These are phyloP conservation scores for Dryas alaskensis DNA, from an alignment of 306 rosid species.

Conservation along the genomic window DNA sequence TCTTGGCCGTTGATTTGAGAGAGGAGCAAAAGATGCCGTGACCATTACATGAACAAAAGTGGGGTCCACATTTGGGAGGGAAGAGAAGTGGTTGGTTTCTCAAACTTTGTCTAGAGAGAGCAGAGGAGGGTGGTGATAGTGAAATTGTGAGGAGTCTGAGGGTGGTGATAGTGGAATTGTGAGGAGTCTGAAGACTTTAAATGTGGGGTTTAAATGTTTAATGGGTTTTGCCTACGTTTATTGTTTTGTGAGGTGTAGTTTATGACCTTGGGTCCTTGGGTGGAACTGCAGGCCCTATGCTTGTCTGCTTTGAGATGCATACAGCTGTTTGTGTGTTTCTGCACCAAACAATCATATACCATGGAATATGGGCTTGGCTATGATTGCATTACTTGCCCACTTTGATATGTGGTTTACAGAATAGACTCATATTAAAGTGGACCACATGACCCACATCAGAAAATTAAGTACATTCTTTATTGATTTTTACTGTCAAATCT, in stretches of 20 bases:
- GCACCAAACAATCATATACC: background rate
- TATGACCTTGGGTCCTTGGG: background rate
- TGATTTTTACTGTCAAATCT: too few species aligned
- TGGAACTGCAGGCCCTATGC: conserved; percentile 2
- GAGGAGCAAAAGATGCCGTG: background rate
- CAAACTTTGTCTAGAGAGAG: background rate
- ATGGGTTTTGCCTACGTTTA: background rate
- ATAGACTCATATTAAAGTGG: too few species aligned
- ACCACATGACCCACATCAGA: background rate
- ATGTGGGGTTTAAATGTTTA: background rate
- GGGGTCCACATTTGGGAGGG: background rate
- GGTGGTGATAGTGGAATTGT: background rate
- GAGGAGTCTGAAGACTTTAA: background rate
- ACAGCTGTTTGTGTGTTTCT: conserved; percentile 17
- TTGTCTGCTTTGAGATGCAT: conserved; percentile 2
- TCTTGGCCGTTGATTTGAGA: background rate
- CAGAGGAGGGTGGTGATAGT: background rate
- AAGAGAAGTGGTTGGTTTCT: background rate
- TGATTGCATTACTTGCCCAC: background rate
- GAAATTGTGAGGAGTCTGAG: background rate
- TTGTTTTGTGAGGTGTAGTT: background rate
- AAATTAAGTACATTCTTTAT: background rate
- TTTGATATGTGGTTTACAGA: background rate
- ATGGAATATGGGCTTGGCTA: background rate
- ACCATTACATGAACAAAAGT: background rate